Evolutionary conservation across 257 asterid genomes (phyloP).

Genomic region (Primulina huaijiensis): DNA sequence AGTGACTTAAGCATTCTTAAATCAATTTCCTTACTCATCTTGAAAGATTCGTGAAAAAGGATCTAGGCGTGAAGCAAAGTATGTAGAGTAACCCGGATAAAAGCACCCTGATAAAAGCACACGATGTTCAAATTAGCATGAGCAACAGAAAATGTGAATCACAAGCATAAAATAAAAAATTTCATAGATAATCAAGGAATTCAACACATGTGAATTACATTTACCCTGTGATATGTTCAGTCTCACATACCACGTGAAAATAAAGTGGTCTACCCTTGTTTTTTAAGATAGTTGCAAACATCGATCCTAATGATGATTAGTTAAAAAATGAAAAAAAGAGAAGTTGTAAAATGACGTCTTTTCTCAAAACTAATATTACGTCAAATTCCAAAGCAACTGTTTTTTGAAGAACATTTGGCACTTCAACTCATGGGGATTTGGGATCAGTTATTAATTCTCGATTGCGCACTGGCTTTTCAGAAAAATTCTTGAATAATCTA

Average conservation of each 20-base stretch:
- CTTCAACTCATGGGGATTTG: neutral
- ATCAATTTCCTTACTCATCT: constrained; percentile 46
- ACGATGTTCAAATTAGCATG: constrained; percentile 25
- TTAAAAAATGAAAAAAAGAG: neutral
- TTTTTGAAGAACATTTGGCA: neutral
- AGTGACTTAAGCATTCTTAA: constrained; percentile 25
- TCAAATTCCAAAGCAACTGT: neutral
- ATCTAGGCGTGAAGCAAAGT: constrained; percentile 14
- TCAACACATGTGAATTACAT: neutral
- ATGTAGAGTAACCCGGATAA: constrained; percentile 27
- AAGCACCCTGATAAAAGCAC: constrained; percentile 23
- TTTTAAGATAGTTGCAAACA: neutral
- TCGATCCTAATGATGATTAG: neutral
- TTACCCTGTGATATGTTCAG: neutral
- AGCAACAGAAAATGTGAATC: constrained; percentile 1
- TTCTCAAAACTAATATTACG: neutral
- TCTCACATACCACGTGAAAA: neutral
- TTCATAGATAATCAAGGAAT: neutral
- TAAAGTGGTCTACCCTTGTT: neutral
- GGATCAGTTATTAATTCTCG: neutral
- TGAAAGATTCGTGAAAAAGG: constrained; percentile 15
- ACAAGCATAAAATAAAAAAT: constrained; percentile 16
- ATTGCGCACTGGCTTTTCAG: neutral
- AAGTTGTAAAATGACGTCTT: neutral
- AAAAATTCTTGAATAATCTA: neutral